Percentiles rank a stretch among this genome's conserved stretches.
Evolutionary conservation across 192 early-diverging fungal species (phyloP).

Genomic region (Nowakowskiella sp.): DNA sequence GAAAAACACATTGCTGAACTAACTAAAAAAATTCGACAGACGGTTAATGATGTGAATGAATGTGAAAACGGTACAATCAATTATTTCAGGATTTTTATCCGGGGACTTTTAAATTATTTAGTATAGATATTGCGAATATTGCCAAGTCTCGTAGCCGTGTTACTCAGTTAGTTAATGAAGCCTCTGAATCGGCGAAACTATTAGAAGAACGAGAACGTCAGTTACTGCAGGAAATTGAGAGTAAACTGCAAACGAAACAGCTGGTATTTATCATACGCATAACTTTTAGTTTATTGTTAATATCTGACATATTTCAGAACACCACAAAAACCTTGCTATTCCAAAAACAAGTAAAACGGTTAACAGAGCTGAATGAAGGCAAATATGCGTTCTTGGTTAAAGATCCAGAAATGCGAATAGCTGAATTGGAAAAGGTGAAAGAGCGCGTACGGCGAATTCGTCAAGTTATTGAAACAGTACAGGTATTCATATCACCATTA

Average conservation of each 20-base stretch:
- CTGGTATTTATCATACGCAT: conserved; percentile 8
- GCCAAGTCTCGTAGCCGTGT: conserved; percentile 3
- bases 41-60: conserved; percentile 40
- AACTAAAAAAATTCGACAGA: conserved; percentile 36
- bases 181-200: conserved; percentile 14
- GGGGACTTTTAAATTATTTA: too few species aligned
- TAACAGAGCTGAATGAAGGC: conserved; percentile 32
- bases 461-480: conserved; percentile 23
- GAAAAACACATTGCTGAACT: conserved; percentile 49
- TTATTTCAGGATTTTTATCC: too few species aligned
- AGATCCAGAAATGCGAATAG: conserved; percentile 18
- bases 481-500: too few species aligned
- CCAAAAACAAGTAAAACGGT: conserved; percentile 38
- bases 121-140: neutral
- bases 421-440: conserved; percentile 23
- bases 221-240: conserved; percentile 10
- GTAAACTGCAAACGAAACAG: conserved; percentile 6
- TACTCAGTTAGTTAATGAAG: conserved; percentile 20
- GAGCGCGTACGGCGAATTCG: conserved; percentile 29
- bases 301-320: too few species aligned
- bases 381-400: conserved; percentile 38
- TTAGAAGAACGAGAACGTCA: conserved; percentile 5
- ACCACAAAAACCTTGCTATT: conserved; percentile 32
- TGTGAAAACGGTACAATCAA: conserved; percentile 31
- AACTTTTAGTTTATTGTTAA: conserved; percentile 12